Base-by-base conservation (phyloP, 2,329 filamentous ascomycete species). In the Xylogone sp. region DNA sequence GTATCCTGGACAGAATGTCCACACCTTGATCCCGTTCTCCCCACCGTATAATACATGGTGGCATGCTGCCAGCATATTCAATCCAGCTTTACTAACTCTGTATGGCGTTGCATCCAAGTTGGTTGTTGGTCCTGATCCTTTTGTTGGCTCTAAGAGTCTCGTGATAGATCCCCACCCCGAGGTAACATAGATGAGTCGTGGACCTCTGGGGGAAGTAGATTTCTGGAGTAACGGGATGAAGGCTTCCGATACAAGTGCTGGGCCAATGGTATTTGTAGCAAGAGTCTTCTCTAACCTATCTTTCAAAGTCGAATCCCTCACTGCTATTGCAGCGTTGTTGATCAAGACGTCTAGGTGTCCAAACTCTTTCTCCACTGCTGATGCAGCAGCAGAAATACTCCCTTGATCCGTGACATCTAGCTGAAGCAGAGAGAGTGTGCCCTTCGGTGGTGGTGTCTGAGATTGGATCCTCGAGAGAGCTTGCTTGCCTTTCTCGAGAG, bases 1-100 rank as follows among this genome's bases (percentile, higher is more conserved):
- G 49, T 67, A 69, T 0, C 67, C 67, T 3, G 68, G 67, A 20
- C 62, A 64, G 29, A 67, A 52, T 16, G 65, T 61, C 46, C 63
- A 66, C 22, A 61, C 60, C 6, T 62, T 66, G 20, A 58, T 31
- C 9, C 55, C 53, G 45, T 57, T 22, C 13, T 49, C 29, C 10
- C 46, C 49, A 5, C 34, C 34, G n/a, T 16, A 18, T 18, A 39
- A 13, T 16, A 16, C 43, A 24, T 49, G 42, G 9, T 56, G 21
- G 29, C 47, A 56, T 7, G 43, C 48, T 7, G 46, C 42, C 3
- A 61, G 24, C 61, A 63, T 63, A 27, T 63, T 61, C 27, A 63
- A n/a, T 18, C 58, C 61, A 5, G 58, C 44, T 29, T 63, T 63
- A 21, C 52, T 56, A 43, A 56, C 55, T 3, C 58, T 45, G 45